phyloP scores from a whole-genome alignment of 169 alveolate genomes.

The Theileria parva region DNA sequence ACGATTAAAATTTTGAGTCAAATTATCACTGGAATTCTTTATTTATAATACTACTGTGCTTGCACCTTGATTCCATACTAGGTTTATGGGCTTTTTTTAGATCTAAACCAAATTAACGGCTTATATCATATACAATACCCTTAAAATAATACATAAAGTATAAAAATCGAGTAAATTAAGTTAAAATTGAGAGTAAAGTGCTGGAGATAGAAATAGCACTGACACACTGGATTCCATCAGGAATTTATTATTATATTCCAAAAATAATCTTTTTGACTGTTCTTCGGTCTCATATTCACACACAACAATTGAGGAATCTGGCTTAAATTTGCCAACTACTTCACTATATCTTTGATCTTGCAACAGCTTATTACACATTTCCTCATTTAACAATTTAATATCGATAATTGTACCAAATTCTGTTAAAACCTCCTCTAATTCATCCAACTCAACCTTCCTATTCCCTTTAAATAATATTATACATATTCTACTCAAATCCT shows the following conservation, averaged over 20 bases:
- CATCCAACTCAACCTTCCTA: constrained; percentile 22
- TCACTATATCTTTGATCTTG: background rate
- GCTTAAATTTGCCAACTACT: background rate
- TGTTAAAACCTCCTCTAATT: constrained; percentile 39
- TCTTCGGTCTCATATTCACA: constrained; percentile 58
- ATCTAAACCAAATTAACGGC: background rate
- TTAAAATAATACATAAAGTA: background rate
- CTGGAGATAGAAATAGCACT: background rate
- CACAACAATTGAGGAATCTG: background rate
- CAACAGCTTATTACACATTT: background rate
- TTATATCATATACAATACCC: background rate
- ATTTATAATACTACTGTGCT: background rate
- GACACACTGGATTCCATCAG: constrained; percentile 29
- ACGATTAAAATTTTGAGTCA: background rate
- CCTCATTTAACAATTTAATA: background rate
- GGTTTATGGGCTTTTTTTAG: background rate
- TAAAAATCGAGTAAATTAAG: background rate
- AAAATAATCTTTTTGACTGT: constrained; percentile 35
- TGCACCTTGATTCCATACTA: constrained; percentile 19
- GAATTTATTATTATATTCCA: background rate
- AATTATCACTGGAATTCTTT: background rate
- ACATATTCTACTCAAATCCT: constrained; percentile 12
- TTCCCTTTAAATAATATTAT: constrained; percentile 8
- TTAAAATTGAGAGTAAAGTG: constrained; percentile 1
- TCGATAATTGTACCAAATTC: constrained; percentile 55